Evolutionary conservation across 2,329 filamentous ascomycete species (phyloP), one percentile per base, ranked within the genome.

Genomic region (Aureobasidium sp.): DNA sequence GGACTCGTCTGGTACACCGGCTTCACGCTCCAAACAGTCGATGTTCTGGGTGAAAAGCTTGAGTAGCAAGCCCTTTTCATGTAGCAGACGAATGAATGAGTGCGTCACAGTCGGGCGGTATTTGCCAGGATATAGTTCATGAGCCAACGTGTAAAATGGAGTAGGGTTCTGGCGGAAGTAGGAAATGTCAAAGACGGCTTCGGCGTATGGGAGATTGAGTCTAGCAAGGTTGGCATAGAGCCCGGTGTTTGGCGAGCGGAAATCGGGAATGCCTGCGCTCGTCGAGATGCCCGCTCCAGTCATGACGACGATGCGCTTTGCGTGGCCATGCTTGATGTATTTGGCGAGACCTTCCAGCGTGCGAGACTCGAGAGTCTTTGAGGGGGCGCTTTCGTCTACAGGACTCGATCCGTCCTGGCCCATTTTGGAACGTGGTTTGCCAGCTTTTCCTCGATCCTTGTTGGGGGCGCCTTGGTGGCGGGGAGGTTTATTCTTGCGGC

Each of bases 1-100:
- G 68, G 80, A 83, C 2, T 91, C 83, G 0, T 74, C 77, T 0
- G 90, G 87, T 1, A 98, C 83, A 22, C 93, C 93, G 11, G 91
- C 93, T 60, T 81, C 78, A 19, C 90, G 81, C 71, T 98, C 93
- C 11, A 98, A 78, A 63, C 90, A 95, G 71, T 98, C 93, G 60
- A 98, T 97, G 65, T 98, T 98, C 66, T 98, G 93, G 0, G 93
- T 96, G 69, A 97, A 98, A 50, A 93, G 80, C 74, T 90, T 93
- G 59, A 85, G 74, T 21, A 98, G 74, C 35, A 91, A 74, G 3
- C 81, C 82, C 70, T 94, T 95, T 56, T 83, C 75, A 54, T 90
- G 79, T 14, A 97, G 81, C 21, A 98, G 75, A 12, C 82, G 78
- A 62, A 98, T 84, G 70, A 98, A 98, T 30, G 81, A 85, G 70